Percentiles rank a stretch among this genome's conserved stretches.
Conservation (phyloP, 345 rosid species). For the Hirschfeldia incana region DNA sequence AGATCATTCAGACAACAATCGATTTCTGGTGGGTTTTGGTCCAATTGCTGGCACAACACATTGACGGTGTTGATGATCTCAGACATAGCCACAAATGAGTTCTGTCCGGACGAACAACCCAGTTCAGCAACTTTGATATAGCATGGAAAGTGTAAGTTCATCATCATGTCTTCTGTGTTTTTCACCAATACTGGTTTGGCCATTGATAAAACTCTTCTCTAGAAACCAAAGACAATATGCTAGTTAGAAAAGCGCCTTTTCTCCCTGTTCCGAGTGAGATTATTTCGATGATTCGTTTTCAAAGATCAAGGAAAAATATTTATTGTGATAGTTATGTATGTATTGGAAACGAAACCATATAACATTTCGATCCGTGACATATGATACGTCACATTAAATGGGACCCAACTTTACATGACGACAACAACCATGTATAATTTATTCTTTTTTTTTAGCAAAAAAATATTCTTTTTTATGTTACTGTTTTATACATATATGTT, state of each 20-base stretch:
- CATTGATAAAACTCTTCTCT: constrained; percentile 27
- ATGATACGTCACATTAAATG: not conserved
- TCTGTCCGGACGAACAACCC: constrained; percentile 57
- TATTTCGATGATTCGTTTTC: not conserved
- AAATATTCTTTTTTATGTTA: too few species aligned
- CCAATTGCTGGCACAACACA: not conserved
- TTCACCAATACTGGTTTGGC: constrained; percentile 19
- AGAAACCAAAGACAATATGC: not conserved
- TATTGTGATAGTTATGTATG: not conserved
- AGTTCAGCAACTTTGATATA: constrained; percentile 42
- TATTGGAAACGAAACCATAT: not conserved
- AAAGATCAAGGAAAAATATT: not conserved
- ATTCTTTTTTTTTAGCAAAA: too few species aligned
- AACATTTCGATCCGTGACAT: too few species aligned
- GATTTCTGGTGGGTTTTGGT: constrained; percentile 22
- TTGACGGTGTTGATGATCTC: constrained; percentile 27
- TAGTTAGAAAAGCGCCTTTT: not conserved
- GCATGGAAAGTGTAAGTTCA: not conserved
- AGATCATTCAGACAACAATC: constrained; percentile 41
- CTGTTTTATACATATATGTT: too few species aligned
- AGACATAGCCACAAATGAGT: constrained; percentile 34
- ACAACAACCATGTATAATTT: not conserved
- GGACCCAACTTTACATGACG: not conserved
- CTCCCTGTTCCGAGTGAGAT: not conserved
- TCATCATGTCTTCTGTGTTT: constrained; percentile 18